Base-by-base conservation (phyloP, 352 stramenopile genomes). In the Aphanomyces stellatus region DNA sequence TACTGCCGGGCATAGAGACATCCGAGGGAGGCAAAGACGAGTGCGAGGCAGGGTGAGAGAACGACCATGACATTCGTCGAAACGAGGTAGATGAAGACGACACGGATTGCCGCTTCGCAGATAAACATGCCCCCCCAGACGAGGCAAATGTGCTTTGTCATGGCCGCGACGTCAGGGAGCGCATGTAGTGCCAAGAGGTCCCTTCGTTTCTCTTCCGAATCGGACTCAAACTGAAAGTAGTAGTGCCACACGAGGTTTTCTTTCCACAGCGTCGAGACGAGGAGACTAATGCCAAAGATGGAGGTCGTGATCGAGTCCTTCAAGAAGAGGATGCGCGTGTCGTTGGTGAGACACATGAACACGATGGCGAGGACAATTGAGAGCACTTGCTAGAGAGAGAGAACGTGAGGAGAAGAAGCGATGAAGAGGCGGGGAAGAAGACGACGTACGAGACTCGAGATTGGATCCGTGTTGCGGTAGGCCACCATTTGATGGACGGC, bases 261-360 rank as follows among this genome's bases (percentile, higher is more conserved):
- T 37, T 49, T 34, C 55, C 33, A 63, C 24, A 8, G 19, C 8
- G 31, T 31, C 22, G 55, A 63, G 17, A 48, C 7, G 5, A 63
- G 25, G 8, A 63, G 24, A 10, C 22, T 22, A 10, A 22, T 25
- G 55, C 55, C 55, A 30, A 41, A 43, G n/a, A 35, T 41, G 28
- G 31, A n/a, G 13, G 55, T 63, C 11, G 55, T 63, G 28, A 63
- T n/a, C 41, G 55, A 63, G 31, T 63, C 55, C 41, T 63, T 63
- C 2, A 63, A 5, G 25, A 63, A 31, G 28, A 63, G 55, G n/a
- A 63, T 10, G n/a, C 19, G 11, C 5, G 55, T 6, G 22, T 63
- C 55, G 35, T 63, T 63, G n/a, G 55, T 63, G 28, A 63, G 1
- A 15, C 25, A 63, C 22, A 63, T 31, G 8, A 49, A 31, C 5